Evolutionary conservation across 208 protist genomes (phyloP), one percentile per base, ranked within the genome.

Genomic region (Lotmaria passim): DNA sequence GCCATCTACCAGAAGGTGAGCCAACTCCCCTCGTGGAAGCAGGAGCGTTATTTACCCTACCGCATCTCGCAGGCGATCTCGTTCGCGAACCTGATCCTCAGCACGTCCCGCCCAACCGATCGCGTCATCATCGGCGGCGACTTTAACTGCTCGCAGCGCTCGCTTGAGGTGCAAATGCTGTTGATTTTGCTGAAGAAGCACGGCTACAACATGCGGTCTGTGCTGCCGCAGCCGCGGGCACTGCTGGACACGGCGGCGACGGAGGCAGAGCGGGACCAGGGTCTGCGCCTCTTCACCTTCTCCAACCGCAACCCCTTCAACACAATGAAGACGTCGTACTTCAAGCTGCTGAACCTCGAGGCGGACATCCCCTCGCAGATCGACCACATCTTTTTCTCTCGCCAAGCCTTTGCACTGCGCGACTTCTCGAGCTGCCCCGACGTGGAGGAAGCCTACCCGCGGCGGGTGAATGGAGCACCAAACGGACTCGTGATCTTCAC

Each of bases 341-440:
- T 93, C 47, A 89, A 93, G 65, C 74, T 93, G 36, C 70, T 93
- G 44, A 78, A 86, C 33, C 64, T 92, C 57, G 78, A 90, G 66
- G 80, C 79, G 14, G 89, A 96, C 68, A 76, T 90, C 17, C 91
- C 86, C 2, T 46, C 69, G 41, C 91, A 96, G 73, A 96, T 96
- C 67, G 91, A 96, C 66, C 91, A 96, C 78, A 78, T 96, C 21
- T 93, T 96, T 57, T 85, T 87, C 63, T 88, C 80, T 26, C 24
- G 48, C 15, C 75, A 60, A 19, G 67, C 76, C 44, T 74, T 96
- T 50, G n/a, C 52, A 8, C 70, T 94, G 28, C 67, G 73, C 57
- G n/a, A 67, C 15, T 96, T 87, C 62, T n/a, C 81, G 10, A 68
- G 88, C 64, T 96, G 88, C 76, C 88, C 89, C n/a, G 88, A 93